Evolutionary conservation across 208 protist genomes (phyloP).

Genomic region (Trichomonas vaginalis): DNA sequence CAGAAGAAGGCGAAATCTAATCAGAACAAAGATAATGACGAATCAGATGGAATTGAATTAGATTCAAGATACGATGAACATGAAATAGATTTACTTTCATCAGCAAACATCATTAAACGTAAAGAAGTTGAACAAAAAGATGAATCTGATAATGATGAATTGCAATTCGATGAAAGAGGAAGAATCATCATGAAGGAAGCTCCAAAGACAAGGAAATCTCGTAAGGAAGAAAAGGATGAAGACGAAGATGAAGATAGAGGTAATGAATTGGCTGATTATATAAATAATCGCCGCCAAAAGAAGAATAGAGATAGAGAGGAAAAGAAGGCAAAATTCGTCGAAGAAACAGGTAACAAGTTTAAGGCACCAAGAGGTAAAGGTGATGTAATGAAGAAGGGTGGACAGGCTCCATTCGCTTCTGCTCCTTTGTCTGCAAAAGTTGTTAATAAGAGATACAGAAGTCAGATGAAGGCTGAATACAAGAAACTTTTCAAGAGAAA

Average conservation of each 20-base stretch:
- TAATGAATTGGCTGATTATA: neutral
- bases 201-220: neutral
- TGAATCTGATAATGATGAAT: neutral
- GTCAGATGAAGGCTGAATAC: slow-evolving; percentile 8
- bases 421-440: neutral
- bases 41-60: neutral
- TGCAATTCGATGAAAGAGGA: neutral
- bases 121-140: neutral
- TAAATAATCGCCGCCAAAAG: neutral
- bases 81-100: neutral
- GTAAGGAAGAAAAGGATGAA: neutral
- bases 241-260: neutral
- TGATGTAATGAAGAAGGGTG: neutral
- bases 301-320: neutral
- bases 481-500: slow-evolving; percentile 12
- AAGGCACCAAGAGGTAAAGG: neutral
- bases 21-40: neutral
- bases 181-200: neutral
- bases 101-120: neutral
- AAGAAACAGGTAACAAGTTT: neutral
- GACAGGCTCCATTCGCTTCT: neutral
- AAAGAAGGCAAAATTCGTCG: neutral
- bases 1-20: neutral
- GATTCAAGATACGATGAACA: neutral
- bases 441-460: neutral